Base-by-base conservation (phyloP, 139 green algal species). In the Chlorella sp. region DNA sequence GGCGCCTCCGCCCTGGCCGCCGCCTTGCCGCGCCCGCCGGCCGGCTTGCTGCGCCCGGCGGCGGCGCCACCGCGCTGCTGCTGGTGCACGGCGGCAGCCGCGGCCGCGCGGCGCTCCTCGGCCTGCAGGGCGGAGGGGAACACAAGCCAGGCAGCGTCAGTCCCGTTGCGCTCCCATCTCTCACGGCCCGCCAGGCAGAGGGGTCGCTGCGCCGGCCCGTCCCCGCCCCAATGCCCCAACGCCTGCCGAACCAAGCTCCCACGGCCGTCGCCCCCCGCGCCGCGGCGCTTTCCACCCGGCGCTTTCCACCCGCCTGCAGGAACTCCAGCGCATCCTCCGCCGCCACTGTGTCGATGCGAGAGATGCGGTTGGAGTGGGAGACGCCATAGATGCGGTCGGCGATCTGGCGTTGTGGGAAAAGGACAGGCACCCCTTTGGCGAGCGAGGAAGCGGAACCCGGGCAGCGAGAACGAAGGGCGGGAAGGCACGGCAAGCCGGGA, bases 371-470 rank as follows among this genome's bases (percentile, higher is more conserved):
- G 35, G 76, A 84, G 82, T 99, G 94, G 6, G 79, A 84, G 40
- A 98, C 94, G 21, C 94, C 95, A 63, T 97, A 98, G 33, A 98
- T 74, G 64, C 93, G 87, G 79, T 99, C 93, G 0, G 89, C 87
- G 66, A 96, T 91, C 81, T 91, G 80, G n/a, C n/a, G n/a, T n/a
- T n/a, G n/a, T n/a, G n/a, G n/a, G n/a, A n/a, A n/a, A n/a, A n/a
- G n/a, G n/a, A n/a, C n/a, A n/a, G n/a, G n/a, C n/a, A n/a, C n/a
- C n/a, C n/a, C n/a, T n/a, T n/a, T n/a, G n/a, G n/a, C n/a, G n/a
- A n/a, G n/a, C n/a, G n/a, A n/a, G n/a, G n/a, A n/a, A n/a, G n/a
- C n/a, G n/a, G n/a, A n/a, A n/a, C n/a, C n/a, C n/a, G n/a, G n/a
- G n/a, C n/a, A n/a, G n/a, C n/a, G n/a, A n/a, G n/a, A n/a, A n/a